Conservation (phyloP, 306 rosid genomes). For the Trifolium subterraneum region DNA sequence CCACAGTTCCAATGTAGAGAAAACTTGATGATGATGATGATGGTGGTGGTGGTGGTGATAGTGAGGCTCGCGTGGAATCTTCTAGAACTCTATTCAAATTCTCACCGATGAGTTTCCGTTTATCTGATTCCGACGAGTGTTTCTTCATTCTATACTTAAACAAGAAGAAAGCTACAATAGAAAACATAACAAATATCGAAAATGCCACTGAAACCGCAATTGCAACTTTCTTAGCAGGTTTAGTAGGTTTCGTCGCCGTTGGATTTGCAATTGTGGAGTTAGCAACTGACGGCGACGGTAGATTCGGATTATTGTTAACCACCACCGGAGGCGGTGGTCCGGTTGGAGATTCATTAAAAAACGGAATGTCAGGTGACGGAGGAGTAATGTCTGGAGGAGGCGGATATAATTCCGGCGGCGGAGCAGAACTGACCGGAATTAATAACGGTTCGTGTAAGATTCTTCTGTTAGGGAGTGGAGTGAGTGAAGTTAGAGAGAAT, state of each 20-base stretch:
- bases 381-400: conserved; percentile 44
- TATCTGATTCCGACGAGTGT: conserved; percentile 44
- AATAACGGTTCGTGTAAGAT: conserved; percentile 82
- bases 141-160: conserved; percentile 66
- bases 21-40: conserved; percentile 45
- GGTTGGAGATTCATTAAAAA: conserved; percentile 67
- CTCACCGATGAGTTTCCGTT: conserved; percentile 58
- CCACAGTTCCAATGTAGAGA: conserved; percentile 86
- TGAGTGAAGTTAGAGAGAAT: conserved; percentile 16
- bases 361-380: conserved; percentile 59
- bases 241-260: conserved; percentile 62
- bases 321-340: conserved; percentile 56
- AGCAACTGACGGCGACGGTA: conserved; percentile 43
- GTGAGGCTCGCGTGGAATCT: conserved; percentile 57
- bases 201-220: conserved; percentile 73
- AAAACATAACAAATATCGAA: conserved; percentile 80
- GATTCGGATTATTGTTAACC: conserved; percentile 36
- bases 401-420: conserved; percentile 56
- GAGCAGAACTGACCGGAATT: conserved; percentile 60
- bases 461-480: conserved; percentile 48
- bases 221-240: conserved; percentile 67
- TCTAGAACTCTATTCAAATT: conserved; percentile 46
- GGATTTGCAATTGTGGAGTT: conserved; percentile 57
- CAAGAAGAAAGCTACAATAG: conserved; percentile 74
- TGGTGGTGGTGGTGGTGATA: not conserved